phyloP scores from a whole-genome alignment of 1,284 basidiomycete genomes.

The Bondarzewia mesenterica region DNA sequence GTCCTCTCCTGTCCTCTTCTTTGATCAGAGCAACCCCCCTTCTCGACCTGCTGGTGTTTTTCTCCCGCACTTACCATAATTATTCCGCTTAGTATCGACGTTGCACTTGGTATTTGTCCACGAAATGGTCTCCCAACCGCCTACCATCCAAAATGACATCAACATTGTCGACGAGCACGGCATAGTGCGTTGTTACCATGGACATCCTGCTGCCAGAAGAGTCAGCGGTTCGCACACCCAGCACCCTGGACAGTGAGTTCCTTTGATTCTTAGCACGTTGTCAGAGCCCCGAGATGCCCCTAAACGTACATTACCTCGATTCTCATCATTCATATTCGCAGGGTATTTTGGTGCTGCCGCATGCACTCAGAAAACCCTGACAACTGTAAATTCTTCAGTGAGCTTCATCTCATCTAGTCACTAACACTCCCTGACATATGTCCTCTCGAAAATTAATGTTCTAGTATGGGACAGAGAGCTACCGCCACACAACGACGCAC shows the following conservation, averaged over 20 bases:
- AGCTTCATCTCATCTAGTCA: background rate
- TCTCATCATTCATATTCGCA: background rate
- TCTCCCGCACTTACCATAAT: background rate
- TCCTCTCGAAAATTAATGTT: background rate
- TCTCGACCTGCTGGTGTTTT: background rate
- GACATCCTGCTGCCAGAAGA: conserved; percentile 14
- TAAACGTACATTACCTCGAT: background rate
- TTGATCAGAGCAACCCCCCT: background rate
- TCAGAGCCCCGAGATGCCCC: background rate
- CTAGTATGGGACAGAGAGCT: background rate
- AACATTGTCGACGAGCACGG: conserved; percentile 18
- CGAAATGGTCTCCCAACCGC: background rate
- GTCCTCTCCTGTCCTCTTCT: background rate
- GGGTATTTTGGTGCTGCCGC: conserved; percentile 2
- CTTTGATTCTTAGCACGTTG: background rate
- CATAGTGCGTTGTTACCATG: conserved; percentile 22
- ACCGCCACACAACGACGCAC: background rate
- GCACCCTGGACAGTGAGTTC: conserved; percentile 25
- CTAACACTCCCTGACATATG: background rate
- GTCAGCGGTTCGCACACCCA: conserved; percentile 18
- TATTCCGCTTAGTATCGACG: background rate
- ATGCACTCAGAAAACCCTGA: background rate
- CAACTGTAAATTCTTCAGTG: background rate
- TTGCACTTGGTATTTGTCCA: background rate
- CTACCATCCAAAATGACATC: conserved; percentile 5